Evolutionary conservation across 108 stramenopile genomes (phyloP), one percentile per base, ranked within the genome.

Genomic region (Cylindrotheca closterium): DNA sequence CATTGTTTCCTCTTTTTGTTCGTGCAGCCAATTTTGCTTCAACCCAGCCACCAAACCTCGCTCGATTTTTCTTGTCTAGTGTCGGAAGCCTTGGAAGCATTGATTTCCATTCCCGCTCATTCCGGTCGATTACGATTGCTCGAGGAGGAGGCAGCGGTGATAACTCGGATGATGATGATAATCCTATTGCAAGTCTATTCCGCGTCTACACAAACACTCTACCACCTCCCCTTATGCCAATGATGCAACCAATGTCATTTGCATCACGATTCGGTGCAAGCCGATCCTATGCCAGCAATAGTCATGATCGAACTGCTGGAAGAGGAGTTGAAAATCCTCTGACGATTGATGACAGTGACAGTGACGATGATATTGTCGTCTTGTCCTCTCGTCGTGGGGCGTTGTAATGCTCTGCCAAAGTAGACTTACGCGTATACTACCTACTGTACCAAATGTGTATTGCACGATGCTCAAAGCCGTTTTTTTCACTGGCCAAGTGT

Each of bases 261-360:
- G 32, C 48, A 17, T 56, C 56, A n/a, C 47, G 27, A 23, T 17
- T 46, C 23, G 30, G 51, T n/a, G 25, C 51, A 21, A 47, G 53
- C 3, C 37, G 80, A 17, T 77, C 80, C 4, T 74, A 70, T 58
- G 80, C 80, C 7, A 42, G 53, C 34, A 82, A 82, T 49, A 63
- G 46, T 19, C 58, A 68, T 55, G 80, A 77, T 55, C 26, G 50
- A 17, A 70, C 32, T 23, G 80, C 80, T 15, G 80, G 80, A 37
- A 58, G 55, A 12, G 37, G 62, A 24, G 48, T 63, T 4, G 65
- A 75, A 26, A 82, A 82, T 70, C 75, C 80, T 17, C 62, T 82
- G 27, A 71, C 69, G 54, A 77, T 82, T 25, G 65, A 70, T 33
- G 67, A 68, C 51, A 60, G 51, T 22, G 76, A 72, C 3, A 68